Evolutionary conservation across 106 monocot genomes (phyloP).

Genomic region (Amphibolis antarctica): DNA sequence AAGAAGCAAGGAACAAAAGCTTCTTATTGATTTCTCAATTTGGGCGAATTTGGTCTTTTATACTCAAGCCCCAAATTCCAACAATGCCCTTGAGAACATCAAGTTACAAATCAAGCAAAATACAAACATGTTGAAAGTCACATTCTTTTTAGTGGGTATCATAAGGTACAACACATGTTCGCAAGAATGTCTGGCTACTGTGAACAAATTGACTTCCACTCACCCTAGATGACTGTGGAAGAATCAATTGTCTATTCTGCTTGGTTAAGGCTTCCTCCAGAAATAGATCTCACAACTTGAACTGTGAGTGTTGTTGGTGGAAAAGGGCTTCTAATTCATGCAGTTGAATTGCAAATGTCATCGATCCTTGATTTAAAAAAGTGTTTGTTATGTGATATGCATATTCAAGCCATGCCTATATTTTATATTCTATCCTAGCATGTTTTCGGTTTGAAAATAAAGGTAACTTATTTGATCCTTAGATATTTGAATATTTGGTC

Average conservation of each 20-base stretch:
- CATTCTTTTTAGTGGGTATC: constrained; percentile 13
- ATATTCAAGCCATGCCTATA: too few species aligned
- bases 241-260: constrained; percentile 20
- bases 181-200: constrained; percentile 18
- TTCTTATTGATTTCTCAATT: too few species aligned
- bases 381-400: too few species aligned
- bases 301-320: too few species aligned
- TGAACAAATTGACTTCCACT: constrained; percentile 21
- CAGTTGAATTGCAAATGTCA: too few species aligned
- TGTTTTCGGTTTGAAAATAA: not conserved
- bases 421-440: not conserved
- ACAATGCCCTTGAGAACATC: too few species aligned
- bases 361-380: too few species aligned
- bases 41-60: too few species aligned
- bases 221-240: constrained; percentile 15
- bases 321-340: too few species aligned
- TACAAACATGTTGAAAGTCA: constrained; percentile 18
- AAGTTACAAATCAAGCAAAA: too few species aligned
- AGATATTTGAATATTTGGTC: constrained; percentile 19
- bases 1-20: too few species aligned
- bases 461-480: not conserved
- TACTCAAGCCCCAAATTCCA: too few species aligned
- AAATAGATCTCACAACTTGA: constrained; percentile 6
- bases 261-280: constrained; percentile 5
- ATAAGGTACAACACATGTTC: constrained; percentile 15